Conservation (phyloP, 148 eudicot genomes). For the Chenopodium album region DNA sequence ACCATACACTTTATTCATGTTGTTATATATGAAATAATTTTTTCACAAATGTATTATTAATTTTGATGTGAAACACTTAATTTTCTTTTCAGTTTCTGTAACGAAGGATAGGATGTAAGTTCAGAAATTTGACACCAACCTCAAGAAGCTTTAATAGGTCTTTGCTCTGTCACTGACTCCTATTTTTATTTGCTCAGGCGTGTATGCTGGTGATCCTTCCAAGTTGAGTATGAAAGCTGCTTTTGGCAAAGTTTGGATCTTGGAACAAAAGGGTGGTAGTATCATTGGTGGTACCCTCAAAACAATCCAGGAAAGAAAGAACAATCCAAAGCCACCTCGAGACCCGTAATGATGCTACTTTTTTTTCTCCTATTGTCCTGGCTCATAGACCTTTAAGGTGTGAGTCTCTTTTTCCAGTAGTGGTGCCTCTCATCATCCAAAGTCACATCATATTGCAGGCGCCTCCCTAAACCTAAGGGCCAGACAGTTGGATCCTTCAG, state of each 20-base stretch:
- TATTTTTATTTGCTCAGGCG: slow-evolving; percentile 43
- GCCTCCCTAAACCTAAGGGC: slow-evolving; percentile 78
- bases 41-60: background rate
- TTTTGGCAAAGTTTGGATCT: slow-evolving; percentile 79
- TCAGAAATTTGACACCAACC: background rate
- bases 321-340: slow-evolving; percentile 46
- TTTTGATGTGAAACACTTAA: background rate
- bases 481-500: slow-evolving; percentile 89
- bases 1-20: too few relatives aligned
- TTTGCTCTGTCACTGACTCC: background rate
- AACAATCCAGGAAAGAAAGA: slow-evolving; percentile 59
- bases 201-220: slow-evolving; percentile 92
- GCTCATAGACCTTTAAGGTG: background rate
- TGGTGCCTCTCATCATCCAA: background rate
- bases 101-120: background rate
- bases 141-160: background rate
- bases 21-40: too few relatives aligned
- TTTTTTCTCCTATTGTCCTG: background rate
- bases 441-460: slow-evolving; percentile 43
- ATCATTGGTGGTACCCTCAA: slow-evolving; percentile 73
- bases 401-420: background rate
- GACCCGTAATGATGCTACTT: slow-evolving; percentile 51
- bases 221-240: slow-evolving; percentile 92
- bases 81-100: background rate
- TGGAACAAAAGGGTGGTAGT: slow-evolving; percentile 82